Percentiles rank a stretch among this genome's conserved stretches.
phyloP scores from a whole-genome alignment of 192 early-diverging fungal species.

The Gonapodya prolifera region DNA sequence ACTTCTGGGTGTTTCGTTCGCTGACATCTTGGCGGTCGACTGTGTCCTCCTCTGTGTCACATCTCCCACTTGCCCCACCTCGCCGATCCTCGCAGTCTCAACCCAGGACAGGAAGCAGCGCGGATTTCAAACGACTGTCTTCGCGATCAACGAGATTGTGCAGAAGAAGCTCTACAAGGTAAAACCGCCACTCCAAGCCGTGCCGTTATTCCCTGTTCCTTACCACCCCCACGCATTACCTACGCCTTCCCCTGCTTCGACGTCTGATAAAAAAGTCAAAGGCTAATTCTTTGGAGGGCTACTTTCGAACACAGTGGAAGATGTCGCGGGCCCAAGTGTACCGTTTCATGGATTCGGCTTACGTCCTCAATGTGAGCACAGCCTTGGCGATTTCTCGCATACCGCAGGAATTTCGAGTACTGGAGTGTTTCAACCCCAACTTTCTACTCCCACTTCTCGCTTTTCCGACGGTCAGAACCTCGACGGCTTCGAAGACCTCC shows the following conservation, averaged over 20 bases:
- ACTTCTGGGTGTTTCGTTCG: too few species aligned
- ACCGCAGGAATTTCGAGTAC: not conserved
- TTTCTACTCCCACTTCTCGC: not conserved
- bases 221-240: too few species aligned
- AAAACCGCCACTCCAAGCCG: too few species aligned
- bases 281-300: constrained; percentile 19
- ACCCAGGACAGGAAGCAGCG: constrained; percentile 4
- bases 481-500: constrained; percentile 25
- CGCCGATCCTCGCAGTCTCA: too few species aligned
- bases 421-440: too few species aligned
- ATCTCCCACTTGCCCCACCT: too few species aligned
- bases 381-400: not conserved
- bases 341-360: constrained; percentile 32
- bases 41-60: too few species aligned
- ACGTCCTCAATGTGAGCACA: constrained; percentile 20
- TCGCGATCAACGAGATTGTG: constrained; percentile 25
- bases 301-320: constrained; percentile 29
- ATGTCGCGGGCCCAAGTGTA: constrained; percentile 31
- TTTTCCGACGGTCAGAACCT: constrained; percentile 13
- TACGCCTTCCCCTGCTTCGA: too few species aligned
- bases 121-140: constrained; percentile 23
- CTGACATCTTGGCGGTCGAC: too few species aligned
- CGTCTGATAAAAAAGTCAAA: too few species aligned
- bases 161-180: constrained; percentile 25
- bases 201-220: too few species aligned